Base-by-base conservation (phyloP, 805 yeast genomes). In the Kodamaea laetipori region DNA sequence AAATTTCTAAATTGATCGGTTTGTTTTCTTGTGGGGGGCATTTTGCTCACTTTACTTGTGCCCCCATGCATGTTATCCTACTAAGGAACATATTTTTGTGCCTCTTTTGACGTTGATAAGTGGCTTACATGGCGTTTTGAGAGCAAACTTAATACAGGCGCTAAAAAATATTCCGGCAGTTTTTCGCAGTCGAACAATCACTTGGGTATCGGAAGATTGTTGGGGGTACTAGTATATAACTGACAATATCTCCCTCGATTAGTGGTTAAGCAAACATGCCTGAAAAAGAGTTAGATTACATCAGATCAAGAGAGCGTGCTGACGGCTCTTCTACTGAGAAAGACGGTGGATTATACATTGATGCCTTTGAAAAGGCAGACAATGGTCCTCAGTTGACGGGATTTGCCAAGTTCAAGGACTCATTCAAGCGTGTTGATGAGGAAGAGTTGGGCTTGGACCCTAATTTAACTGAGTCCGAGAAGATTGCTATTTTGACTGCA, bases 401-500 rank as follows among this genome's bases (percentile, higher is more conserved):
- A 3, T 55, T 46, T 44, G 53, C 50, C 35, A 43, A 40, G 19
- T 62, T 62, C 44, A 45, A 35, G 8, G 76, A 70, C 49, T 51
- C 62, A 2, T 68, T 68, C 55, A 62, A 51, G 45, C 47, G 64
- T 46, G 60, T 53, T 43, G 65, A 67, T 43, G 66, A 53, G 13
- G 50, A 47, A 11, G 76, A 69, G 16, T 56, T 63, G 52, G 76
- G 73, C 25, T 41, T 76, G 30, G 81, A 76, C 52, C 77, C 71
- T 25, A 60, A 64, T 51, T 56, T 73, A 52, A 51, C 71, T 11
- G 75, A 69, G 25, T 59, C 71, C 19, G 79, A 73, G 55, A 70
- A 67, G 47, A 74, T 77, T 16, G 77, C 76, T 47, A 60, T 74
- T 16, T 64, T 67, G 41, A 69, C 81, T 7, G 64, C 77, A 25